These are phyloP conservation scores for Aspergillus hortae DNA, from an alignment of 2,329 filamentous ascomycete genomes.

Conservation along the genomic window DNA sequence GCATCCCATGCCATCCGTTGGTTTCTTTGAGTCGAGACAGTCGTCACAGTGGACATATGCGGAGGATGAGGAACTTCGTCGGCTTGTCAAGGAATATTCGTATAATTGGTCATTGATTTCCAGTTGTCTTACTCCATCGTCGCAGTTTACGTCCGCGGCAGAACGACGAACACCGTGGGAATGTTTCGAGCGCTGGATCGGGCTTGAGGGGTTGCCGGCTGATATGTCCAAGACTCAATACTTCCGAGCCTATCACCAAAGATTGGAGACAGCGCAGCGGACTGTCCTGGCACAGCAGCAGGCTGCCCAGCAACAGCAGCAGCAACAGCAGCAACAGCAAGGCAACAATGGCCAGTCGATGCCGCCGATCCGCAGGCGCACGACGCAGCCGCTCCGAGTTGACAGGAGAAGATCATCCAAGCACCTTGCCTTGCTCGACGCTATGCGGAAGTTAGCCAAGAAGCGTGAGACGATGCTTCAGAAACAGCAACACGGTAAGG, in stretches of 20 bases:
- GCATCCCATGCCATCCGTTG: constrained; percentile 81
- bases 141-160: constrained; percentile 75
- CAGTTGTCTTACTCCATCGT: constrained; percentile 69
- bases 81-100: constrained; percentile 82
- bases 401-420: constrained; percentile 83
- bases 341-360: constrained; percentile 50
- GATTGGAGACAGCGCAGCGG: constrained; percentile 61
- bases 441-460: constrained; percentile 92
- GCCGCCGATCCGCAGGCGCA: constrained; percentile 63
- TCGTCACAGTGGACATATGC: constrained; percentile 88
- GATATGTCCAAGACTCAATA: constrained; percentile 96
- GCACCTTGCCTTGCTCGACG: constrained; percentile 84
- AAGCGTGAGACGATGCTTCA: constrained; percentile 82
- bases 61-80: constrained; percentile 86
- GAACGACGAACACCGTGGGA: constrained; percentile 96
- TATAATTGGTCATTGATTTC: constrained; percentile 98
- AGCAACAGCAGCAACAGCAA: constrained; percentile 46
- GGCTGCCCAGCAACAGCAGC: constrained; percentile 44
- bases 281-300: constrained; percentile 57
- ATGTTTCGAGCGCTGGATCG: constrained; percentile 96
- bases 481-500: constrained; percentile 75
- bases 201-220: constrained; percentile 80
- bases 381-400: constrained; percentile 73
- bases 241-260: constrained; percentile 70
- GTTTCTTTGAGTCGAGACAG: constrained; percentile 82